Evolutionary conservation across 306 rosid species (phyloP), one percentile per base, ranked within the genome.

Genomic region (Castanea sativa): DNA sequence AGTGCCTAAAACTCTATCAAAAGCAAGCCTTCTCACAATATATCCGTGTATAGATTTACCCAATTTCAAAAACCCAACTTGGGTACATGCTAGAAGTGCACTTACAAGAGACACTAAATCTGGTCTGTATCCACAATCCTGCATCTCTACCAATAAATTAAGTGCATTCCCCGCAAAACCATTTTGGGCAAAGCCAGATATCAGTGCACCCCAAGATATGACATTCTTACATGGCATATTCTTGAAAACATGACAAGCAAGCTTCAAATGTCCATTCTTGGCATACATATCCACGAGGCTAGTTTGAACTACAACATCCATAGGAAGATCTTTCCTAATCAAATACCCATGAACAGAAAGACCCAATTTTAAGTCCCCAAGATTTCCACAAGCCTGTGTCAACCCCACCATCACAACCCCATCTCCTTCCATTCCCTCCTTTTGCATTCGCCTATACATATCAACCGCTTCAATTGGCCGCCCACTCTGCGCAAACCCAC

Each of bases 121-220:
- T 0, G 85, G 92, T 77, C 73, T 69, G n/a, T 69, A 72, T 19
- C 88, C 88, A 33, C 56, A 65, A 15, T 33, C 61, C 68, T 88
- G 84, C 92, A 86, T 84, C 38, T 82, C 82, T 18, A 77, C 74
- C 56, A 86, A 33, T 78, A 78, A 69, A 55, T 80, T 70, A 55
- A 88, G 85, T 32, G 85, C 82, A 58, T 55, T 49, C 51, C 63
- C 85, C 4, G 87, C 74, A 35, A 79, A 80, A 53, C 90, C 88
- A 77, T 86, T 88, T 75, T 77, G 90, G 79, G 90, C 87, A 35
- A 79, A 75, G 77, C 87, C 82, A 27, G 87, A 79, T 72, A 88
- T 80, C 80, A 88, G 60, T 19, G 87, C 87, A 65, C 82, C 84
- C 92, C 82, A 88, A 51, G 88, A 88, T 55, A 84, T 53, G 19